Conservation (phyloP, 805 yeast species). For the Starmera dryadoides region DNA sequence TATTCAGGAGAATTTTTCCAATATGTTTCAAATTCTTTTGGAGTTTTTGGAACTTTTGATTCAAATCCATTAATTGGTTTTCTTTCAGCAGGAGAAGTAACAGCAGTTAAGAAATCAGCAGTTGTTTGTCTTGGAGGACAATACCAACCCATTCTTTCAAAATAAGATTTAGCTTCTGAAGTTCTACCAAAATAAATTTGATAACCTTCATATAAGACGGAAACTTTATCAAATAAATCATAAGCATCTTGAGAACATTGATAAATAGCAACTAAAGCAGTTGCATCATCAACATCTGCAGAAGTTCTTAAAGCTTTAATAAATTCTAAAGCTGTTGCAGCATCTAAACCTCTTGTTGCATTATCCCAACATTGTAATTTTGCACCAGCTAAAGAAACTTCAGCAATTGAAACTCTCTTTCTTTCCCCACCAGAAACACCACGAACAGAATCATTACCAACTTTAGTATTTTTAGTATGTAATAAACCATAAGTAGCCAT, state of each 20-base stretch:
- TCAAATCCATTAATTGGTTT: conserved; percentile 35
- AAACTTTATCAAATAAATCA: conserved; percentile 46
- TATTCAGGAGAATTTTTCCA: conserved; percentile 43
- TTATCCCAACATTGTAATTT: conserved; percentile 49
- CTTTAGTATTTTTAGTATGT: conserved; percentile 58
- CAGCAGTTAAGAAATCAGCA: conserved; percentile 50
- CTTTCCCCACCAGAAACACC: conserved; percentile 77
- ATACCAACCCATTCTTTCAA: conserved; percentile 46
- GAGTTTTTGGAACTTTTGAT: conserved; percentile 42
- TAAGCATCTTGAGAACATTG: conserved; percentile 52
- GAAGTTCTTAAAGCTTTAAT: conserved; percentile 45
- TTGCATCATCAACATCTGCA: conserved; percentile 39
- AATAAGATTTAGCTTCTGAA: conserved; percentile 38
- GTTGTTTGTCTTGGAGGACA: conserved; percentile 54
- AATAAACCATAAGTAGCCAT: conserved; percentile 45
- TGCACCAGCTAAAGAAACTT: conserved; percentile 44
- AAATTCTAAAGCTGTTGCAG: conserved; percentile 55
- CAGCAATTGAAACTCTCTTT: conserved; percentile 70
- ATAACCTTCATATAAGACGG: conserved; percentile 46
- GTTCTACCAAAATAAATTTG: conserved; percentile 48
- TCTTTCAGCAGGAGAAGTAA: conserved; percentile 49
- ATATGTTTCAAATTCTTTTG: conserved; percentile 41
- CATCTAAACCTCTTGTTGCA: conserved; percentile 60
- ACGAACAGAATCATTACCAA: conserved; percentile 58
- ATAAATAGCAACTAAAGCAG: conserved; percentile 56